Evolutionary conservation across 768 basidiomycete genomes (phyloP).

Genomic region (Boletus sp.): DNA sequence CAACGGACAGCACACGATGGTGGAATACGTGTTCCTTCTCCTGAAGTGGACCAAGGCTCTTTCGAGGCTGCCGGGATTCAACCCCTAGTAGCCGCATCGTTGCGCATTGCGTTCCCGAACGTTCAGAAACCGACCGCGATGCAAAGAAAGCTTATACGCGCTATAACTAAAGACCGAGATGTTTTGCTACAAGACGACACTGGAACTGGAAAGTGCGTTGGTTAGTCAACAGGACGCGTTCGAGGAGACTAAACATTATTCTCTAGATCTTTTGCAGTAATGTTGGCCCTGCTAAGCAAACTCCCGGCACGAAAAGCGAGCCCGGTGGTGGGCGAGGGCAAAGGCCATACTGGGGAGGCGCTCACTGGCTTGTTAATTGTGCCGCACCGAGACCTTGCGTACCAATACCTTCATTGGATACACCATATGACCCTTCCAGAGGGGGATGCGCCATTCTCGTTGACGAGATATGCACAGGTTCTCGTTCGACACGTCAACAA

Average conservation of each 20-base stretch:
- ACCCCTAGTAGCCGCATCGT: conserved; percentile 43
- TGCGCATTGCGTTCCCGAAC: conserved; percentile 59
- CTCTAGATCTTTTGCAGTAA: conserved; percentile 65
- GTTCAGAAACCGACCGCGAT: conserved; percentile 55
- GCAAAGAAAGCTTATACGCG: conserved; percentile 61
- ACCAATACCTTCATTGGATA: conserved; percentile 66
- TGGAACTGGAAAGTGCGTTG: conserved; percentile 75
- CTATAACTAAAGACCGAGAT: conserved; percentile 53
- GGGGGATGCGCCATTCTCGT: conserved; percentile 30
- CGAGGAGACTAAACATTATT: conserved; percentile 1
- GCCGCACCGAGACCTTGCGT: conserved; percentile 70
- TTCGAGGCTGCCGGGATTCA: conserved; percentile 57
- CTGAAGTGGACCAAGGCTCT: conserved; percentile 12
- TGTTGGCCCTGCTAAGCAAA: conserved; percentile 64
- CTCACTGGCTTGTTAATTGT: conserved; percentile 62
- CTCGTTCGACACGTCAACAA: conserved; percentile 51
- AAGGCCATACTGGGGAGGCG: conserved; percentile 21
- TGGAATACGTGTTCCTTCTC: background rate
- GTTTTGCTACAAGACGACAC: conserved; percentile 66
- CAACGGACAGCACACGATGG: conserved; percentile 17
- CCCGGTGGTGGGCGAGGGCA: conserved; percentile 10
- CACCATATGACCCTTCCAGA: conserved; percentile 41
- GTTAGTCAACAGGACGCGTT: background rate
- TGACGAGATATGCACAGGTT: conserved; percentile 53
- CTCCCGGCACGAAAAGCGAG: conserved; percentile 32